Base-by-base conservation (phyloP, 495 filamentous ascomycete genomes). In the Aspergillus nanangensis region DNA sequence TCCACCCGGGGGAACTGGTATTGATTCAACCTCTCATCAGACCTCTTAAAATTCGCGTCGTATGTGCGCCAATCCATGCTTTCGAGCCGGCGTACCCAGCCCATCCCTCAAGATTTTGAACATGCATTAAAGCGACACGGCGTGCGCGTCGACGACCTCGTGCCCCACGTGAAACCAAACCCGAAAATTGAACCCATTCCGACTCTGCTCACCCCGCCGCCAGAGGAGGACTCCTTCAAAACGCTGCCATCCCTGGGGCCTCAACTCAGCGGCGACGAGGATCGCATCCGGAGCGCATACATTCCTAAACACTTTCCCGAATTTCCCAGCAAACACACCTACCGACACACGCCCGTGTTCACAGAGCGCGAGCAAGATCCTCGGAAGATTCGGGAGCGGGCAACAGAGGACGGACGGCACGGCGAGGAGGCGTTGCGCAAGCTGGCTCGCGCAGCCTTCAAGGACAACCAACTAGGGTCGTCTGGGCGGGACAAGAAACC, bases 261-360 rank as follows among this genome's bases (percentile, higher is more conserved):
- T 1, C 66, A 75, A 14, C 65, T 88, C 14, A 78, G 72, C 27
- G 76, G 70, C 8, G 66, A 72, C 32, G 58, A 66, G 23, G 74
- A 81, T 24, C 75, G 74, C 38, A 60, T 63, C 20, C 57, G 55
- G 19, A 70, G 65, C 50, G 57, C 63, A 20, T 82, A 83, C 47
- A 80, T 88, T 36, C 84, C 86, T 1, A 70, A 64, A 39, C 76
- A 84, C 41, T 84, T 91, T 47, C 87, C 87, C 8, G 58, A 75
- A 17, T 82, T 88, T 31, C 87, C 87, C 7, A 80, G 81, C 51
- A 79, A 77, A 56, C 87, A 91, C 61, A 87, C 87, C 11, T 91
- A 84, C 61, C 76, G 79, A 50, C 66, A 74, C 24, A 88, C 86
- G 1, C 71, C 82, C 2, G 79, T 86, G 8, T 85, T 78, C 50